Evolutionary conservation across 1,139 yeast genomes (phyloP), one percentile per base, ranked within the genome.

Genomic region (Yamadazyma diddensiae): DNA sequence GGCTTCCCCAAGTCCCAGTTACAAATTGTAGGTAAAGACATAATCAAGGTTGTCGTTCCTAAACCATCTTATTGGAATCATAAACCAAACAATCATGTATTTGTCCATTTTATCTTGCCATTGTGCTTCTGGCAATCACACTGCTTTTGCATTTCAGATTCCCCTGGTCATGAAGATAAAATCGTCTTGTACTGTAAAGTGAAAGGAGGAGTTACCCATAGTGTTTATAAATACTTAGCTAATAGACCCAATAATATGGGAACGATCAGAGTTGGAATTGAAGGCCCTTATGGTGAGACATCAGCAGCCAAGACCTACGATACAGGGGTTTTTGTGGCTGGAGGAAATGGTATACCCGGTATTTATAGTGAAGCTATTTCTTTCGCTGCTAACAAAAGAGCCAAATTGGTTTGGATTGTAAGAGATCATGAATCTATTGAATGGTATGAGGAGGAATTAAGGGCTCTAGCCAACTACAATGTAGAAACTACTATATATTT

Each of bases 31-130:
- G 52, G 62, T 1, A 62, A 56, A 26, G 73, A 68, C 39, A 63
- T 73, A 2, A 54, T 71, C 16, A 62, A 62, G 42, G 58, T 71
- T 3, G 46, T 52, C 3, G 55, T 70, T 3, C 70, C 73, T 2
- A 65, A 55, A 29, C 72, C 74, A 12, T 46, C 42, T 2, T 50
- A 56, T 37, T 72, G 75, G 75, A 49, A 53, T 13, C 46, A 69
- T 1, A 47, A 55, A 27, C 73, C 77, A 7, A 79, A 79, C 25
- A 72, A 76, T 1, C 77, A 73, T 47, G 78, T 74, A 0, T 75
- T 67, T 36, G 55, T 75, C 24, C 65, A 70, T 41, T 73, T 75
- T 47, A 35, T 70, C 22, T 52, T 53, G 28, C 59, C 59, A 5
- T 34, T 50, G 12, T 55, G 55, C 35, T 66, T 65, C 43, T 66